Conservation (phyloP, 495 filamentous ascomycete species). For the Penicillium egyptiacum region DNA sequence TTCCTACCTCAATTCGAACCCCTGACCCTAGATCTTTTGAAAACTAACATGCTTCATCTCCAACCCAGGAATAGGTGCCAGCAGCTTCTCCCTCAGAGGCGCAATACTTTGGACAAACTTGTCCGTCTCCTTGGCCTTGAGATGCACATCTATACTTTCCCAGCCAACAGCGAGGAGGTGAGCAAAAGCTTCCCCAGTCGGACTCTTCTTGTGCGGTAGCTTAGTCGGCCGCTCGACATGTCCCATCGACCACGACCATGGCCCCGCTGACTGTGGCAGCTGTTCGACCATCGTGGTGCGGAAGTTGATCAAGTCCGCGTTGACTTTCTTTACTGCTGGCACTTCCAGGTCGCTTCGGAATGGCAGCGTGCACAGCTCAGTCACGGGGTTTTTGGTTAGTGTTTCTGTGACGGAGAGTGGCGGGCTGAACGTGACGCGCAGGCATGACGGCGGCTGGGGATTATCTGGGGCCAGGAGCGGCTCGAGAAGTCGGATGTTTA, state of each 20-base stretch:
- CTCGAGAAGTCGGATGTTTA: constrained; percentile 17
- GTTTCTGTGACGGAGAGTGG: constrained; percentile 31
- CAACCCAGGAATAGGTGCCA: constrained; percentile 37
- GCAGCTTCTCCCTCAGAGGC: constrained; percentile 39
- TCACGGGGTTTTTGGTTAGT: constrained; percentile 40
- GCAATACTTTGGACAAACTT: constrained; percentile 43
- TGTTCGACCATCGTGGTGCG: constrained; percentile 34
- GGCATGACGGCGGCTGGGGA: constrained; percentile 17
- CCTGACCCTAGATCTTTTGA: constrained; percentile 25
- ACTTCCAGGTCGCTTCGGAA: constrained; percentile 32
- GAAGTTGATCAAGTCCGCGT: constrained; percentile 34
- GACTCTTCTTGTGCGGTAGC: constrained; percentile 35
- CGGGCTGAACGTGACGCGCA: constrained; percentile 40
- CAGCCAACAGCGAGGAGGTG: constrained; percentile 51
- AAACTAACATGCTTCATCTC: constrained; percentile 49
- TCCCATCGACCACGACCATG: constrained; percentile 46
- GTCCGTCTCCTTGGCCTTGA: constrained; percentile 44
- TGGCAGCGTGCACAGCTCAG: constrained; percentile 38
- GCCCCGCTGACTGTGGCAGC: constrained; percentile 32
- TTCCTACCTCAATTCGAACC: neutral
- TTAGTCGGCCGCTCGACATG: constrained; percentile 44
- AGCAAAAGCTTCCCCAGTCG: constrained; percentile 39
- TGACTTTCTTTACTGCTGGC: constrained; percentile 24
- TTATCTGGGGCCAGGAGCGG: constrained; percentile 30
- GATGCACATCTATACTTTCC: constrained; percentile 54